These are phyloP conservation scores for Hansenula lynferdii DNA, from an alignment of 1,139 yeast genomes.

Conservation along the genomic window DNA sequence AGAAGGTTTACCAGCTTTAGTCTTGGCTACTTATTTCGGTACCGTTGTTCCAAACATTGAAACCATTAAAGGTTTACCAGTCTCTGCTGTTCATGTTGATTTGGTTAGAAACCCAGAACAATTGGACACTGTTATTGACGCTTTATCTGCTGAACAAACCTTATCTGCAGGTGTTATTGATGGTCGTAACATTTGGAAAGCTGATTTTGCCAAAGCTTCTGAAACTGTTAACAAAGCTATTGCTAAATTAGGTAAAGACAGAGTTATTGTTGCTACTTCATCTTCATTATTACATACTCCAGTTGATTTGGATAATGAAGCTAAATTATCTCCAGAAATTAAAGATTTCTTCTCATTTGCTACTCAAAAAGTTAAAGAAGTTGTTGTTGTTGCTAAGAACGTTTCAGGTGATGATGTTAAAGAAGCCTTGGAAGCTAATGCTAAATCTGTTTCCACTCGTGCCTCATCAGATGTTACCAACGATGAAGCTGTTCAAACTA, in stretches of 20 bases:
- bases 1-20: constrained; percentile 70
- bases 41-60: constrained; percentile 94
- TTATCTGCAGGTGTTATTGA: constrained; percentile 96
- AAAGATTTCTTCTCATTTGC: constrained; percentile 99
- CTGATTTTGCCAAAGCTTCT: constrained; percentile 85
- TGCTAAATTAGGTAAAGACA: constrained; percentile 79
- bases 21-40: constrained; percentile 93
- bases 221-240: constrained; percentile 77
- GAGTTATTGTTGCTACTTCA: constrained; percentile 90
- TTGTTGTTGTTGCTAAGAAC: constrained; percentile 86
- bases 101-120: constrained; percentile 96
- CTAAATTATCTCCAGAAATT: constrained; percentile 83
- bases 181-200: constrained; percentile 99
- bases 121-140: constrained; percentile 73
- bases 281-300: constrained; percentile 98
- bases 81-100: constrained; percentile 95
- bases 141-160: constrained; percentile 63
- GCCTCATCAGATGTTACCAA: constrained; percentile 82
- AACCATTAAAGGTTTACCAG: constrained; percentile 87
- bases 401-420: constrained; percentile 74
- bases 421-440: constrained; percentile 71
- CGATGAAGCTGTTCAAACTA: constrained; percentile 85
- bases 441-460: constrained; percentile 83
- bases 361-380: constrained; percentile 90
- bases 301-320: constrained; percentile 88